Evolutionary conservation across 169 alveolate genomes (phyloP).

Genomic region (Cryptosporidium viatorum): DNA sequence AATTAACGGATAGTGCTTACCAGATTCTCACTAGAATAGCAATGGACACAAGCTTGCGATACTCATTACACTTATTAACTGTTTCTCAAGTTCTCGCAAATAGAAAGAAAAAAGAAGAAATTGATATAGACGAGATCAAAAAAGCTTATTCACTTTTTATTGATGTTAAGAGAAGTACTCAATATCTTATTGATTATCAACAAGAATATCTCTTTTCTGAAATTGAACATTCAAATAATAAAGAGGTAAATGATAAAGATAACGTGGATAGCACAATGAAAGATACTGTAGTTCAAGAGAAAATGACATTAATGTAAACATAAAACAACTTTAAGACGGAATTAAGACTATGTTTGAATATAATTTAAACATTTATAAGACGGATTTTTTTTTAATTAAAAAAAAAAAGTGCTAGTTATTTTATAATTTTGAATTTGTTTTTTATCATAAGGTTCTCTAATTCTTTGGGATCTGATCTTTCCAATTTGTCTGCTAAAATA

Average conservation of each 20-base stretch:
- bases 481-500: background rate
- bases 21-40: constrained; percentile 95
- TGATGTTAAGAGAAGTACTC: constrained; percentile 96
- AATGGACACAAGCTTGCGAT: constrained; percentile 94
- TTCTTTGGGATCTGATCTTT: constrained; percentile 25
- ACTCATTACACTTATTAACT: constrained; percentile 92
- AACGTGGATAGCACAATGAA: background rate
- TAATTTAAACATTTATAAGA: background rate
- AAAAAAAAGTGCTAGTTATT: background rate
- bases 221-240: constrained; percentile 20
- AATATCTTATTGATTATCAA: constrained; percentile 87
- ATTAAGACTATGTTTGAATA: background rate
- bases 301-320: background rate
- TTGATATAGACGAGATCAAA: constrained; percentile 94
- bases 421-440: background rate
- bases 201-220: constrained; percentile 69
- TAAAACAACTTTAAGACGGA: background rate
- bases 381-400: background rate
- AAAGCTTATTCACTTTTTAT: constrained; percentile 95
- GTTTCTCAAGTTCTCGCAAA: constrained; percentile 89
- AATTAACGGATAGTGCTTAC: constrained; percentile 94
- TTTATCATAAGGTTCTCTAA: constrained; percentile 19
- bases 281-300: background rate
- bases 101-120: constrained; percentile 91
- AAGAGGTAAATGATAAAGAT: background rate